phyloP scores from a whole-genome alignment of 2,329 filamentous ascomycete genomes.

The Cladophialophora immunda region DNA sequence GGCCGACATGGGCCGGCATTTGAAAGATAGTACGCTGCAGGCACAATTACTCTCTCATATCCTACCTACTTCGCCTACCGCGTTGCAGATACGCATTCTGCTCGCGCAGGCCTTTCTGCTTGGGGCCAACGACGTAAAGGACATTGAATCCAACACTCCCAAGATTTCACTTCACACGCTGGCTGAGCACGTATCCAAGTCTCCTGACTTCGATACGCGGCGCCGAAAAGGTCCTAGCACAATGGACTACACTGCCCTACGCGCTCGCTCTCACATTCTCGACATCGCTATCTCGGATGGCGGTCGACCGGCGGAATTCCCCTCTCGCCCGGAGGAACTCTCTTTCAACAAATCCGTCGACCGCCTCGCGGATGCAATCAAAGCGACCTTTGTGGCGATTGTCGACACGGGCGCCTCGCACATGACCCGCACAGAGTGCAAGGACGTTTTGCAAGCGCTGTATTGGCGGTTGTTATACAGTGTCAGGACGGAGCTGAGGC shows the following conservation, averaged over 20 bases:
- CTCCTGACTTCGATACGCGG: constrained; percentile 36
- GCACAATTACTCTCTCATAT: constrained; percentile 52
- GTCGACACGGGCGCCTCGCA: constrained; percentile 77
- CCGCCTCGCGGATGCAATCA: constrained; percentile 67
- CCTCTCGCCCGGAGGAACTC: constrained; percentile 47
- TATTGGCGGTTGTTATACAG: constrained; percentile 75
- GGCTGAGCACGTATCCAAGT: constrained; percentile 34
- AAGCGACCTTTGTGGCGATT: constrained; percentile 67
- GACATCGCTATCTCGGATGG: constrained; percentile 79
- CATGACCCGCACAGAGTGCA: constrained; percentile 77
- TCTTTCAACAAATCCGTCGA: constrained; percentile 78
- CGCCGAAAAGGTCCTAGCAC: constrained; percentile 24
- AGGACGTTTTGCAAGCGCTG: constrained; percentile 77
- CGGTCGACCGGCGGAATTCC: constrained; percentile 41
- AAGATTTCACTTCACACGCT: constrained; percentile 29
- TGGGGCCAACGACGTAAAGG: constrained; percentile 20
- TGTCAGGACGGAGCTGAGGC: constrained; percentile 70
- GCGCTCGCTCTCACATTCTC: constrained; percentile 72
- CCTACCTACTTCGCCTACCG: constrained; percentile 47
- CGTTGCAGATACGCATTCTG: constrained; percentile 51
- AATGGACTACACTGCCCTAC: constrained; percentile 72
- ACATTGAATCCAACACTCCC: neutral
- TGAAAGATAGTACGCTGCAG: constrained; percentile 50
- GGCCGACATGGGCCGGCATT: constrained; percentile 37
- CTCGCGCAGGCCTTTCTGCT: constrained; percentile 46